phyloP scores from a whole-genome alignment of 352 stramenopile genomes.

The Phytophthora aleatoria region DNA sequence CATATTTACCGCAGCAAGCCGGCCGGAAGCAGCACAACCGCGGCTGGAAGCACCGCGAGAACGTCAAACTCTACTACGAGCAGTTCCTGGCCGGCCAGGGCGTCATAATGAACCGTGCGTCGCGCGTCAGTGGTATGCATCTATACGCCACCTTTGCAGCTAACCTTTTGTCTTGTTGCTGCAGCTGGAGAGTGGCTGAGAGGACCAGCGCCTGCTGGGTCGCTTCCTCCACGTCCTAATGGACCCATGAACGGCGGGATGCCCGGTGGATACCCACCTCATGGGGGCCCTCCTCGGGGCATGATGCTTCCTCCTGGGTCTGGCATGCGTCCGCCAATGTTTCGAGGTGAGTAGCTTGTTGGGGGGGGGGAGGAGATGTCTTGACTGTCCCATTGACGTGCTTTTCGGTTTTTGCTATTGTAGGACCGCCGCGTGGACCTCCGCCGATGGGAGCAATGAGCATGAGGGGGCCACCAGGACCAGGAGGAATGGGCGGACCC shows the following conservation, averaged over 20 bases:
- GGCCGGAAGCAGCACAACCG: conserved; percentile 94
- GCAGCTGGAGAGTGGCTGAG: conserved; percentile 79
- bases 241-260: conserved; percentile 40
- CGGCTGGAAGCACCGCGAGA: conserved; percentile 95
- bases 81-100: conserved; percentile 82
- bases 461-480: conserved; percentile 36
- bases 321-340: conserved; percentile 79
- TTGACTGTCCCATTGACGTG: neutral
- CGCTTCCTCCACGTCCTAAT: conserved; percentile 51
- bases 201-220: conserved; percentile 40
- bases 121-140: neutral
- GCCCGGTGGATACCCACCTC: conserved; percentile 65
- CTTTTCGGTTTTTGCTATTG: neutral
- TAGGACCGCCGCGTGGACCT: conserved; percentile 59
- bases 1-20: conserved; percentile 63
- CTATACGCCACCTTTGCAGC: neutral
- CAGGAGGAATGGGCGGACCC: conserved; percentile 36
- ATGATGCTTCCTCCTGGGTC: conserved; percentile 71
- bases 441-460: conserved; percentile 46
- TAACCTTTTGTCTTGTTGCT: conserved; percentile 9
- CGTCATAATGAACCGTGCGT: conserved; percentile 78
- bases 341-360: conserved; percentile 41
- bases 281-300: conserved; percentile 64
- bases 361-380: neutral
- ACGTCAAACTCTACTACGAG: conserved; percentile 95